Percentiles rank a stretch among this genome's conserved stretches.
Evolutionary conservation across 2,329 filamentous ascomycete genomes (phyloP).

Genomic region (Tolypocladium pustulatum): DNA sequence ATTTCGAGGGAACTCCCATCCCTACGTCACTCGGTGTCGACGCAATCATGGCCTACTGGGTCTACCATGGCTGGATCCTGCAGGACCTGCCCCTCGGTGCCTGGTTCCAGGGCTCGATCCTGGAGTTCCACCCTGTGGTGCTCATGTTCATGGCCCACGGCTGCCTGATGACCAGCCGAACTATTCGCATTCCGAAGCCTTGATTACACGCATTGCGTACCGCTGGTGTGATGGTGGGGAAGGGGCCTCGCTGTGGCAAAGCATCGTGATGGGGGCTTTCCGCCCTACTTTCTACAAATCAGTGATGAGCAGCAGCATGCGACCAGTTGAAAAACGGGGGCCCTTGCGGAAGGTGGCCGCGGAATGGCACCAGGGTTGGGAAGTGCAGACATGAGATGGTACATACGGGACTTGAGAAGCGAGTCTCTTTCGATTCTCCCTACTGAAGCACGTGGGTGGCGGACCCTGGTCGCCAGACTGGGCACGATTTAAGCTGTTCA

Average conservation of each 20-base stretch:
- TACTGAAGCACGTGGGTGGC: background rate
- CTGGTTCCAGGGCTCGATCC: slow-evolving; percentile 50
- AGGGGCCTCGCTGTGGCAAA: background rate
- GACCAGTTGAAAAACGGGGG: background rate
- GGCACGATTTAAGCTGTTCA: slow-evolving; percentile 2
- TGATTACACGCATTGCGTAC: slow-evolving; percentile 16
- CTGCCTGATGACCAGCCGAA: slow-evolving; percentile 91
- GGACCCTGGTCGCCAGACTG: background rate
- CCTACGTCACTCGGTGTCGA: slow-evolving; percentile 79
- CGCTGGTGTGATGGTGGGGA: background rate
- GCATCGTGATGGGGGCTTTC: background rate
- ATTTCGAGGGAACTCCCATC: slow-evolving; percentile 96
- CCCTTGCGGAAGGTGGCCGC: background rate
- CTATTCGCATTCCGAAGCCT: slow-evolving; percentile 87
- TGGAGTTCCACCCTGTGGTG: slow-evolving; percentile 80
- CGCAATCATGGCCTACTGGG: slow-evolving; percentile 81
- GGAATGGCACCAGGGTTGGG: background rate
- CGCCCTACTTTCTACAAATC: background rate
- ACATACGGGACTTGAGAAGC: background rate
- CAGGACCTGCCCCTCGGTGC: slow-evolving; percentile 69
- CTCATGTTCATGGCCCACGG: slow-evolving; percentile 79
- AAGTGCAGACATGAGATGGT: background rate
- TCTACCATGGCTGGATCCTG: slow-evolving; percentile 68
- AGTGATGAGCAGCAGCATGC: background rate
- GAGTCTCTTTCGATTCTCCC: background rate